Percentiles rank a stretch among this genome's conserved stretches.
These are phyloP conservation scores for Acanthamoeba culbertsoni DNA, from an alignment of 208 protist species.

Conservation along the genomic window DNA sequence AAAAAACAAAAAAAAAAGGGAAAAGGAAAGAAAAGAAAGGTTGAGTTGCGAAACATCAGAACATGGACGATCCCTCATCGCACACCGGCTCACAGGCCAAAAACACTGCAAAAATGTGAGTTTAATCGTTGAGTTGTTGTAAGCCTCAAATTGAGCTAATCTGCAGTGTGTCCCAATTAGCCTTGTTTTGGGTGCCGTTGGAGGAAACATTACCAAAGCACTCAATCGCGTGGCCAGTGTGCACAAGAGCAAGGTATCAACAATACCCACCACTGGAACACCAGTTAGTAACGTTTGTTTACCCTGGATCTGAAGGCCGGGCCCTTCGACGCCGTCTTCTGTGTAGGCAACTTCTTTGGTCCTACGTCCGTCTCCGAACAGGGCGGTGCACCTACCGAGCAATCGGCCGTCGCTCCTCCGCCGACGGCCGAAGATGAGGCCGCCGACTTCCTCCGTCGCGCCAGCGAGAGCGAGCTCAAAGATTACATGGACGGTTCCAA, in stretches of 20 bases:
- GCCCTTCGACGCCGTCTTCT: slow-evolving; percentile 48
- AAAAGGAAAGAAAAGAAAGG: background rate
- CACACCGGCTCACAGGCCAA: background rate
- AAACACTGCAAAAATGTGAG: background rate
- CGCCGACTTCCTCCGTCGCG: background rate
- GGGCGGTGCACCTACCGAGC: background rate
- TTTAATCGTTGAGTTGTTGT: background rate
- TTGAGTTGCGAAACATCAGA: background rate
- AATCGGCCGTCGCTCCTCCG: background rate
- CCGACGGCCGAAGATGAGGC: background rate
- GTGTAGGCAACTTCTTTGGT: slow-evolving; percentile 11
- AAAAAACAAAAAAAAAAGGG: background rate
- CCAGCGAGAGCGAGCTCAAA: background rate
- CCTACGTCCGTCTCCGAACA: background rate
- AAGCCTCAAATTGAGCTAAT: background rate
- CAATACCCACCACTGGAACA: background rate
- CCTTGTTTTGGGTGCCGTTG: background rate
- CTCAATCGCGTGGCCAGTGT: background rate
- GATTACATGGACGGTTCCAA: slow-evolving; percentile 53
- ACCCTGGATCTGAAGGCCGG: background rate
- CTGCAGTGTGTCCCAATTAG: background rate
- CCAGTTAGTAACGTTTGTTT: background rate
- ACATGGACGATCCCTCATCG: background rate
- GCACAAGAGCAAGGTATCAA: slow-evolving; percentile 18
- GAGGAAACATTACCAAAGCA: background rate